Percentiles rank a stretch among this genome's conserved stretches.
These are phyloP conservation scores for Meyerozyma smithsonii DNA, from an alignment of 1,139 yeast genomes.

Conservation along the genomic window DNA sequence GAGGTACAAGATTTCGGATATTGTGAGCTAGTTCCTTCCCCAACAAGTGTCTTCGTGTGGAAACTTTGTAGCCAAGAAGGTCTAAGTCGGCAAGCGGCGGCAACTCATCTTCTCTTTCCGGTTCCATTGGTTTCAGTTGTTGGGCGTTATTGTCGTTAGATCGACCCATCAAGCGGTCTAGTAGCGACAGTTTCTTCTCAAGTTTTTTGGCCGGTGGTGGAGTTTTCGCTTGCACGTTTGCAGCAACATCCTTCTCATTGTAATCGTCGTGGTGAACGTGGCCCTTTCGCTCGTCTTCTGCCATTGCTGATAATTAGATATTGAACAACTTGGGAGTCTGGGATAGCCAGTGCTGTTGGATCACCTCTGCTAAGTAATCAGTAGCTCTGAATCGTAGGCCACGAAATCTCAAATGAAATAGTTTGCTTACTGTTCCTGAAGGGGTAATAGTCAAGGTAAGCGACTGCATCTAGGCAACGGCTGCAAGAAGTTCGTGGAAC, in stretches of 20 bases:
- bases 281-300: too few relatives aligned
- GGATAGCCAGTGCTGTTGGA: too few relatives aligned
- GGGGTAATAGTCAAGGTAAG: too few relatives aligned
- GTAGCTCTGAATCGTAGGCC: too few relatives aligned
- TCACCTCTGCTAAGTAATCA: too few relatives aligned
- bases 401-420: too few relatives aligned
- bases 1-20: constrained; percentile 67
- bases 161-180: background rate
- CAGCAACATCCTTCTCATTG: background rate
- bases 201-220: background rate
- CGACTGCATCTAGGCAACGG: too few relatives aligned
- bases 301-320: too few relatives aligned
- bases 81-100: constrained; percentile 34
- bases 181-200: background rate
- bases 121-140: background rate
- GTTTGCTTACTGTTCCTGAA: too few relatives aligned
- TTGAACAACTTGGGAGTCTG: too few relatives aligned
- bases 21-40: constrained; percentile 64
- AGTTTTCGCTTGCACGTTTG: background rate
- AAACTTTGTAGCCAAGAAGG: constrained; percentile 50
- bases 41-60: constrained; percentile 56
- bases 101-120: constrained; percentile 7
- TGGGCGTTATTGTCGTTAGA: background rate
- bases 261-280: background rate
- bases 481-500: too few relatives aligned